Percentiles rank a stretch among this genome's conserved stretches.
These are phyloP conservation scores for Naganishia sp. DNA, from an alignment of 1,284 basidiomycete genomes.

Conservation along the genomic window DNA sequence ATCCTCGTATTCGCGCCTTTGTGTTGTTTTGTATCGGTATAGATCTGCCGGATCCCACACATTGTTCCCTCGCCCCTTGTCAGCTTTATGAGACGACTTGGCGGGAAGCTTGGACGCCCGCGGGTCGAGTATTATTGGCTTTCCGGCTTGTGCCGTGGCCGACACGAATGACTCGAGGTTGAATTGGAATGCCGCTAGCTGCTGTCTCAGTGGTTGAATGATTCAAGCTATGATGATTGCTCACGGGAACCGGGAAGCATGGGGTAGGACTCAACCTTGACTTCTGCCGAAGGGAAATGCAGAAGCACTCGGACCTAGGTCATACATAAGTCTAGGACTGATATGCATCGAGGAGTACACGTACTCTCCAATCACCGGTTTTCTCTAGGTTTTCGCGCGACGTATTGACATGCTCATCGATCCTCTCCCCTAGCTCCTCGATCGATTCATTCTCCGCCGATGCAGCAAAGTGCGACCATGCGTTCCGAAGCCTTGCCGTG, in stretches of 20 bases:
- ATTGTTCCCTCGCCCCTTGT: background rate
- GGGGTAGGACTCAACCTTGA: conserved; percentile 7
- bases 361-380: conserved; percentile 15
- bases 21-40: conserved; percentile 19
- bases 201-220: background rate
- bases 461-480: background rate
- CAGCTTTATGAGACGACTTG: background rate
- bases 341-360: background rate
- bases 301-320: conserved; percentile 15
- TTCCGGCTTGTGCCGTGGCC: background rate
- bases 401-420: background rate
- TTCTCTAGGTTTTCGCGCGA: background rate
- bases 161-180: background rate
- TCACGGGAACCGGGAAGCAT: conserved; percentile 6
- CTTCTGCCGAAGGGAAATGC: background rate
- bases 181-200: conserved; percentile 4
- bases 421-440: background rate
- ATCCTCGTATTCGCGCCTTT: background rate
- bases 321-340: background rate
- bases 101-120: background rate
- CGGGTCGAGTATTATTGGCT: conserved; percentile 14
- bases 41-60: conserved; percentile 1
- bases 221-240: background rate
- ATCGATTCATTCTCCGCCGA: background rate
- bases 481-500: conserved; percentile 1